A percentile compares a stretch with the other conserved stretches of the same genome.
phyloP scores from a whole-genome alignment of 306 rosid species.

The Fragaria ananassa region DNA sequence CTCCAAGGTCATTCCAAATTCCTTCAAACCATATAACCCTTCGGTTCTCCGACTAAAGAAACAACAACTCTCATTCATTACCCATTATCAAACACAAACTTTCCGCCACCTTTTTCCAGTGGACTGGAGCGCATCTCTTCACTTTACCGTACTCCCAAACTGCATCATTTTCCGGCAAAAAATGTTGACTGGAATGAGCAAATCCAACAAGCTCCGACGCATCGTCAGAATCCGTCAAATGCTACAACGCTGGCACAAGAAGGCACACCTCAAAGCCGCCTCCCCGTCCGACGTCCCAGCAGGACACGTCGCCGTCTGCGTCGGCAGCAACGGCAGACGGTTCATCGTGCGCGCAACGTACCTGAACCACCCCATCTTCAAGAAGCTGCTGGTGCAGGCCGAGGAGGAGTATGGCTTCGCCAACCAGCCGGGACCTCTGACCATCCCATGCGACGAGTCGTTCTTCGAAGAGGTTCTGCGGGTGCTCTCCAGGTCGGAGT shows the following conservation, averaged over 20 bases:
- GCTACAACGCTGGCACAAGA: conserved; percentile 74
- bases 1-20: conserved; percentile 22
- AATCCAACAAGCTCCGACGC: conserved; percentile 68
- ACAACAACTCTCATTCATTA: neutral
- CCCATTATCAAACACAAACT: neutral
- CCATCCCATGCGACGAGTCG: conserved; percentile 77
- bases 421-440: conserved; percentile 62
- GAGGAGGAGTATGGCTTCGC: conserved; percentile 93
- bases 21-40: conserved; percentile 2
- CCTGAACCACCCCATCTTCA: conserved; percentile 88
- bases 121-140: neutral
- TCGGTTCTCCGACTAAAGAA: neutral
- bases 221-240: conserved; percentile 81
- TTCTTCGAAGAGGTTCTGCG: conserved; percentile 64
- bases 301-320: conserved; percentile 85
- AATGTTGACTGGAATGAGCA: conserved; percentile 40
- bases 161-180: neutral
- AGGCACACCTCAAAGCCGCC: conserved; percentile 37
- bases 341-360: conserved; percentile 65
- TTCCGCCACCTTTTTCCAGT: neutral
- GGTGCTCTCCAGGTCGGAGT: conserved; percentile 45
- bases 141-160: conserved; percentile 2
- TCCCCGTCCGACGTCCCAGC: conserved; percentile 67
- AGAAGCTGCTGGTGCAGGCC: conserved; percentile 64
- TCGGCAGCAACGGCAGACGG: conserved; percentile 59